A percentile compares a stretch with the other conserved stretches of the same genome.
Conservation (phyloP, 2,329 filamentous ascomycete genomes). For the Thelonectria discophora region DNA sequence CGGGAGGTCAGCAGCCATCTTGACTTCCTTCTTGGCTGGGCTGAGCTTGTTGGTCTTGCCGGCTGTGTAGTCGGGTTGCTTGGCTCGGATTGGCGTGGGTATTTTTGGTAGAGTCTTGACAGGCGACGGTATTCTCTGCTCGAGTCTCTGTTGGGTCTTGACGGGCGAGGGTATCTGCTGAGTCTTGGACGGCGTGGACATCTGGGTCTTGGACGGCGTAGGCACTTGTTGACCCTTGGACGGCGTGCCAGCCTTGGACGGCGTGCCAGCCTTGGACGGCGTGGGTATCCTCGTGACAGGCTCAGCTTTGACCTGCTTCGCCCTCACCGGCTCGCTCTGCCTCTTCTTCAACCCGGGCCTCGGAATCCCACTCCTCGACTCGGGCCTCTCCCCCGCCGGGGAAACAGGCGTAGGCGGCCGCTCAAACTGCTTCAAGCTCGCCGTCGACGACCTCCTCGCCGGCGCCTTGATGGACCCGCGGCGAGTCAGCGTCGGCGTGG, state of each 20-base stretch:
- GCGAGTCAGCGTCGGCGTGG: slow-evolving; percentile 28
- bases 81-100: background rate
- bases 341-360: background rate
- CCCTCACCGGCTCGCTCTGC: background rate
- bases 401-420: slow-evolving; percentile 25
- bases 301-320: background rate
- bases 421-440: slow-evolving; percentile 24
- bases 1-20: background rate
- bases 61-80: slow-evolving; percentile 24
- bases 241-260: no score
- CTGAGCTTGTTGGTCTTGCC: background rate
- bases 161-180: no score
- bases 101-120: background rate
- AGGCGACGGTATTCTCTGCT: no score
- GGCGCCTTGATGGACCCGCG: slow-evolving; percentile 29
- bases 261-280: no score
- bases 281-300: no score
- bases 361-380: background rate
- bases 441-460: slow-evolving; percentile 27
- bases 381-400: slow-evolving; percentile 2
- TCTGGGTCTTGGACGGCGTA: no score
- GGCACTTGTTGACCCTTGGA: no score
- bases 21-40: background rate
- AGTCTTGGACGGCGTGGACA: no score
- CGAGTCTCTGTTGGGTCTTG: no score